Conservation (phyloP, 768 basidiomycete genomes). For the Suillus cothurnatus region DNA sequence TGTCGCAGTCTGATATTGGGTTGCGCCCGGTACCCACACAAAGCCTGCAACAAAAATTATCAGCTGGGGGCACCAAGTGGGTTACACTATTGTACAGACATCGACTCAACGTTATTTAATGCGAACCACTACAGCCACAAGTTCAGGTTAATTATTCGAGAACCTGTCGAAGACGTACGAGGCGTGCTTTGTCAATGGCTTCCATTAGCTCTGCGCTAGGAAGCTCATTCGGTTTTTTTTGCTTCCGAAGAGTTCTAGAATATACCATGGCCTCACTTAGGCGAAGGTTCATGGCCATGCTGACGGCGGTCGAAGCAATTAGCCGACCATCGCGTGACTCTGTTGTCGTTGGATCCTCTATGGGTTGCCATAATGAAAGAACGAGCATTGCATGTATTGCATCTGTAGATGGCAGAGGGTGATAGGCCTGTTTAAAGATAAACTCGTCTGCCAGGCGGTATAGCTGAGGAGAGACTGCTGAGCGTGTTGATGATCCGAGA, state of each 20-base stretch:
- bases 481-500: conserved; percentile 37
- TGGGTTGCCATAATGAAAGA: conserved; percentile 46
- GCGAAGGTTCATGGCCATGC: conserved; percentile 48
- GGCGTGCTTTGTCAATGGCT: conserved; percentile 38
- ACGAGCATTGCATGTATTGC: conserved; percentile 44
- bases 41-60: conserved; percentile 30
- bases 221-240: conserved; percentile 29
- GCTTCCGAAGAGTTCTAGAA: conserved; percentile 30
- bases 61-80: conserved; percentile 2
- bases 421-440: conserved; percentile 42
- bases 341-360: conserved; percentile 33
- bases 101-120: conserved; percentile 40
- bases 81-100: conserved; percentile 29
- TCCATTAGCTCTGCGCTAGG: conserved; percentile 34
- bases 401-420: conserved; percentile 43
- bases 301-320: conserved; percentile 43
- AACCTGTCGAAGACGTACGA: conserved; percentile 31
- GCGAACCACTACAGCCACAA: conserved; percentile 38
- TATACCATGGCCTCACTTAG: conserved; percentile 40
- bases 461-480: conserved; percentile 40
- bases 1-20: conserved; percentile 39
- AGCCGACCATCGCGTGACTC: conserved; percentile 42
- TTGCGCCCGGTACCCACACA: conserved; percentile 45
- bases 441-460: conserved; percentile 44
- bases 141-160: conserved; percentile 18